Conservation (phyloP, 257 asterid genomes). For the Sherardia arvensis region DNA sequence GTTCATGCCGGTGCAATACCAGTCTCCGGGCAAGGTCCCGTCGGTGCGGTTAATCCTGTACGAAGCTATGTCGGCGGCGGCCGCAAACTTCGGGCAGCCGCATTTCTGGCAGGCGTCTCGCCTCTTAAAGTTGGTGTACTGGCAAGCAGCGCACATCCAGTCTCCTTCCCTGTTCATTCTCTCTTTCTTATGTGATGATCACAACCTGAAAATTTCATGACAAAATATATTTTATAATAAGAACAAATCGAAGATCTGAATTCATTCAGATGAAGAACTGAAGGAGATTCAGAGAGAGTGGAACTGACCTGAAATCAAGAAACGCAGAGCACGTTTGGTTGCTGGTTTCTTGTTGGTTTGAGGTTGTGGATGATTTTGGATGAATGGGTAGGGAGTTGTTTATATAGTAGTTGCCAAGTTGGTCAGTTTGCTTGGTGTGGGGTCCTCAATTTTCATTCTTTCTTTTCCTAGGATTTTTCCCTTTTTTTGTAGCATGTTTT, state of each 20-base stretch:
- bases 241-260: no score
- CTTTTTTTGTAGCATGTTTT: neutral
- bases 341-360: conserved; percentile 8
- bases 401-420: conserved; percentile 34
- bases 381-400: conserved; percentile 28
- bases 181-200: neutral
- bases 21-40: conserved; percentile 60
- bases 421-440: conserved; percentile 22
- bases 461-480: conserved; percentile 3
- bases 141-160: conserved; percentile 86
- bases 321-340: neutral
- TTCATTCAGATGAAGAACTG: no score
- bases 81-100: conserved; percentile 62
- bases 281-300: neutral
- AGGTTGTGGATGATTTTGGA: conserved; percentile 27
- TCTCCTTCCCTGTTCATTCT: conserved; percentile 70
- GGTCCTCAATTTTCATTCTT: conserved; percentile 15
- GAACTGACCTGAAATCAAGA: conserved; percentile 8
- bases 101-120: conserved; percentile 70
- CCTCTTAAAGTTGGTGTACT: conserved; percentile 62
- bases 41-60: conserved; percentile 37
- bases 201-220: neutral
- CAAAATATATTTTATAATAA: no score
- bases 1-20: conserved; percentile 57
- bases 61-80: conserved; percentile 33